A percentile compares a stretch with the other conserved stretches of the same genome.
These are phyloP conservation scores for Fusarium papillatum DNA, from an alignment of 2,329 filamentous ascomycete genomes.

Conservation along the genomic window DNA sequence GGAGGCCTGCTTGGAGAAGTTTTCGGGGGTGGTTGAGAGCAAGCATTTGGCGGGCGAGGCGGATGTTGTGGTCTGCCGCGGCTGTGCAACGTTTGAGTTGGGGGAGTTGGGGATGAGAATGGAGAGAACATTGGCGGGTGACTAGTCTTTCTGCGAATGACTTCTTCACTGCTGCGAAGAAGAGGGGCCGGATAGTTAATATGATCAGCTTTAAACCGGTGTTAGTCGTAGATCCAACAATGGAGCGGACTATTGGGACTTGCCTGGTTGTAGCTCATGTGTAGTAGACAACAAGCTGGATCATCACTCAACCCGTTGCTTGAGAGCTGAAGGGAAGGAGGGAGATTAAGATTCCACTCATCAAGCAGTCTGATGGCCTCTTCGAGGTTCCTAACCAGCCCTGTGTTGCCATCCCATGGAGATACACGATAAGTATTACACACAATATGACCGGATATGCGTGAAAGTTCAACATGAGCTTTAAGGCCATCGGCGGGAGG, in stretches of 20 bases:
- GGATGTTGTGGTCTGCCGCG: constrained; percentile 61
- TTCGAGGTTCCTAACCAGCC: constrained; percentile 51
- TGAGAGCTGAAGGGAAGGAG: constrained; percentile 53
- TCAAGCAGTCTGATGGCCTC: constrained; percentile 57
- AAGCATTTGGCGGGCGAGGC: constrained; percentile 56
- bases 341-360: constrained; percentile 56
- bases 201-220: constrained; percentile 55
- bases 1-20: constrained; percentile 59
- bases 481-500: constrained; percentile 58
- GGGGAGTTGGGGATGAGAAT: constrained; percentile 40
- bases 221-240: neutral
- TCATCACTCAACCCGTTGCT: constrained; percentile 53
- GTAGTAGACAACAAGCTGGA: constrained; percentile 58
- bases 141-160: constrained; percentile 57
- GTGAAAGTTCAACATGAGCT: constrained; percentile 61
- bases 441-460: constrained; percentile 63
- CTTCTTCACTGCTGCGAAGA: constrained; percentile 62
- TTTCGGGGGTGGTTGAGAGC: constrained; percentile 53
- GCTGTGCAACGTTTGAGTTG: constrained; percentile 56
- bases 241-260: neutral
- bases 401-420: constrained; percentile 43
- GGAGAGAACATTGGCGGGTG: constrained; percentile 42
- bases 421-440: constrained; percentile 60
- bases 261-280: constrained; percentile 63
- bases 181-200: constrained; percentile 61